phyloP scores from a whole-genome alignment of 148 eudicot genomes.

The Amaranthus hypochondriacus region DNA sequence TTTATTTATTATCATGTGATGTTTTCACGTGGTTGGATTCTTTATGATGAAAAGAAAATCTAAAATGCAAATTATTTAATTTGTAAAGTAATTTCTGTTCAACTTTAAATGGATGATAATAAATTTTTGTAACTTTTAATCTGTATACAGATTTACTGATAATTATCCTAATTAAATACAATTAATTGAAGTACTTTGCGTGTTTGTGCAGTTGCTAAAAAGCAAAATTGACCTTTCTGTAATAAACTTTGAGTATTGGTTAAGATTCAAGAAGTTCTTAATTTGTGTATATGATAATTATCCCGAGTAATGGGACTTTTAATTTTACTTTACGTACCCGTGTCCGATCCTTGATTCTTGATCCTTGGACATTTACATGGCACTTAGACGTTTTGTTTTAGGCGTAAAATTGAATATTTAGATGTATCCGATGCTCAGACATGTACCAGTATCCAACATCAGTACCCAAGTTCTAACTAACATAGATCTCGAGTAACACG shows the following conservation, averaged over 20 bases:
- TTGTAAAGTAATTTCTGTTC: not conserved
- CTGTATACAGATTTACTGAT: constrained; percentile 5
- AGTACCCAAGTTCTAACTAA: too few species aligned
- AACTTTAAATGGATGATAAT: constrained; percentile 13
- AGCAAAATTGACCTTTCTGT: constrained; percentile 19
- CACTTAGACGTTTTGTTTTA: too few species aligned
- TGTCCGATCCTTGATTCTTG: too few species aligned
- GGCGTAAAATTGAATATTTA: too few species aligned
- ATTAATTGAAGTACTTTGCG: constrained; percentile 20
- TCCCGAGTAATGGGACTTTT: not conserved
- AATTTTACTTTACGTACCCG: too few species aligned
- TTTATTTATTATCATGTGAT: constrained; percentile 28
- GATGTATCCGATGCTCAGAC: too few species aligned
- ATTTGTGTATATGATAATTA: not conserved
- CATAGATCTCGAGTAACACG: too few species aligned
- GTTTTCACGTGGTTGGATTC: constrained; percentile 37
- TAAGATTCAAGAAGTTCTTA: constrained; percentile 21
- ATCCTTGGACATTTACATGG: too few species aligned
- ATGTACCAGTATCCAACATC: too few species aligned
- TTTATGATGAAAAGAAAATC: constrained; percentile 4
- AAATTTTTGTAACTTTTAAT: constrained; percentile 22
- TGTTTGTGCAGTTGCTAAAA: constrained; percentile 25
- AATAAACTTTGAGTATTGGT: constrained; percentile 8
- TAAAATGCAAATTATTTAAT: not conserved
- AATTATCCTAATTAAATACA: constrained; percentile 15